Conservation (phyloP, 768 basidiomycete species). For the Pleurotus pulmonarius region DNA sequence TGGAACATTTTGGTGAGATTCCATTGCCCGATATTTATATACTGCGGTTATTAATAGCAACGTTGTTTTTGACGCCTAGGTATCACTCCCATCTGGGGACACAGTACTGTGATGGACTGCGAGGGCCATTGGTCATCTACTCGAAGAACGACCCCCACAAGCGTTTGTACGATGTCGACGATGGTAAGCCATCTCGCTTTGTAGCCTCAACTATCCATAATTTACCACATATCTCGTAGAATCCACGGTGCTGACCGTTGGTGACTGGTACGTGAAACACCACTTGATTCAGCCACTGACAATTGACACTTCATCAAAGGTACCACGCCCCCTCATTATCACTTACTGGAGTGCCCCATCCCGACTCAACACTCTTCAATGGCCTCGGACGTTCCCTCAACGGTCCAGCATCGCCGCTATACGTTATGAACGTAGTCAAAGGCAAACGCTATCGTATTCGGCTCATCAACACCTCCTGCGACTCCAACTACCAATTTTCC, state of each 20-base stretch:
- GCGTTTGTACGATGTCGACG: slow-evolving; percentile 22
- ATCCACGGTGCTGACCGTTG: not conserved
- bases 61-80: not conserved
- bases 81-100: slow-evolving; percentile 33
- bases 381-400: slow-evolving; percentile 36
- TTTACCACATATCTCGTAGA: slow-evolving; percentile 16
- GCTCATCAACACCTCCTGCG: slow-evolving; percentile 34
- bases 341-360: slow-evolving; percentile 1
- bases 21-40: no score
- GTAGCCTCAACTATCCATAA: slow-evolving; percentile 14
- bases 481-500: slow-evolving; percentile 21
- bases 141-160: slow-evolving; percentile 28
- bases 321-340: not conserved
- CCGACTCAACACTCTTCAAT: slow-evolving; percentile 26
- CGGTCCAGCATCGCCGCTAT: slow-evolving; percentile 27
- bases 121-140: slow-evolving; percentile 32
- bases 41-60: not conserved
- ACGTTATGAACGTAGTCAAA: slow-evolving; percentile 33
- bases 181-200: not conserved
- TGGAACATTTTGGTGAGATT: slow-evolving; percentile 29
- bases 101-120: slow-evolving; percentile 38
- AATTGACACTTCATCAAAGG: not conserved
- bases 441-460: slow-evolving; percentile 50
- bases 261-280: not conserved
- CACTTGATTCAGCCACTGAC: not conserved